A percentile compares a stretch with the other conserved stretches of the same genome.
Conservation (phyloP, 768 basidiomycete genomes). For the Dentipellis fragilis region DNA sequence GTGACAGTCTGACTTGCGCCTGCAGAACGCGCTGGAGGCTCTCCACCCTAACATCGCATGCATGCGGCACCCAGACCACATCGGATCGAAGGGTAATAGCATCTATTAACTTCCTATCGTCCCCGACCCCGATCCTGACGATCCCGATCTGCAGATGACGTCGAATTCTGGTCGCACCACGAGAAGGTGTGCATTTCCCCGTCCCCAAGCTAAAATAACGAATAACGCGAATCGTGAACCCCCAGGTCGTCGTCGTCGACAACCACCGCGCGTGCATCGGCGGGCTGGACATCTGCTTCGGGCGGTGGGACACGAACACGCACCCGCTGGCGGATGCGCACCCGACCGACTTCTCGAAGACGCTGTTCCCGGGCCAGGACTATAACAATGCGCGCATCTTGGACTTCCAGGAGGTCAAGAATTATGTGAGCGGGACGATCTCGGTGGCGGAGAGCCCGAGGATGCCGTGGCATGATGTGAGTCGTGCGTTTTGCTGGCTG, state of each 20-base stretch:
- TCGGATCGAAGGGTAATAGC: constrained; percentile 56
- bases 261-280: constrained; percentile 82
- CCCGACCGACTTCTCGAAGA: constrained; percentile 70
- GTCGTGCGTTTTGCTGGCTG: constrained; percentile 18
- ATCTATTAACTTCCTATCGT: not conserved
- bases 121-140: not conserved
- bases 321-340: constrained; percentile 91
- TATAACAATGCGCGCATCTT: constrained; percentile 84
- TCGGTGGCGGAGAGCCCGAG: constrained; percentile 58
- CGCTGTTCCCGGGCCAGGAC: constrained; percentile 89
- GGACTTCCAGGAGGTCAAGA: constrained; percentile 74
- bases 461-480: constrained; percentile 96
- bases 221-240: not conserved
- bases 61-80: constrained; percentile 87
- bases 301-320: constrained; percentile 90
- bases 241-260: constrained; percentile 73
- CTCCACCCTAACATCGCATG: constrained; percentile 83
- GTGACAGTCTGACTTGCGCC: not conserved
- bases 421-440: constrained; percentile 63
- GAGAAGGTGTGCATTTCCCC: constrained; percentile 44
- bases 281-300: constrained; percentile 93
- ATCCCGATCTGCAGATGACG: constrained; percentile 38
- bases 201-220: not conserved
- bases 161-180: constrained; percentile 89
- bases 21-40: constrained; percentile 61